Evolutionary conservation across 108 stramenopile genomes (phyloP), one percentile per base, ranked within the genome.

Genomic region (Mediolabrus comicus): DNA sequence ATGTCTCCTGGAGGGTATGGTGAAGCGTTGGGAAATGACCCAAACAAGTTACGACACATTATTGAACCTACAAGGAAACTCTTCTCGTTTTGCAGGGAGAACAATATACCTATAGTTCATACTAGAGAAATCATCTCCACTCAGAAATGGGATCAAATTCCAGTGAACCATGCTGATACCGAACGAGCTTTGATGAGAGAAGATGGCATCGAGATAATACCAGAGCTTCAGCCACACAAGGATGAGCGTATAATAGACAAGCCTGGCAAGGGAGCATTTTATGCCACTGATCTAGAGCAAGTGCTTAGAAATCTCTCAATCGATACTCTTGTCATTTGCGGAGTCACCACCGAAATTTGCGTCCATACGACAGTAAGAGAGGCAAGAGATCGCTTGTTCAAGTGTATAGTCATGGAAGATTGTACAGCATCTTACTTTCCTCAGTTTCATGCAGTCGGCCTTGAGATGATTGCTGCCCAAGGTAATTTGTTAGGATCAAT

Each of bases 261-360:
- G 63, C 86, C 91, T 11, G 91, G 91, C 26, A 92, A 92, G 59
- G 81, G 91, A 31, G 46, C 83, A 12, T 92, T 92, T 63, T 92
- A 78, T 62, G 75, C 66, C 41, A 92, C 91, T 16, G 84, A 88
- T 59, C 74, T 92, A 52, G 86, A 89, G 33, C 62, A 57, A 9
- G 75, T 88, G 9, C 51, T 89, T 49, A 29, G 41, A 35, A 80
- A 75, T 14, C 26, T 61, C 17, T 32, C 63, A 11, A 82, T 89
- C 61, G 53, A 60, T 25, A 83, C 77, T 38, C 69, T 92, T 11
- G 26, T 92, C 30, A 79, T 92, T 0, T 84, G 82, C 53, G 91
- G 91, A 19, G 91, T 92, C 10, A 92, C 91, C 1, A 88, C 91
- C 2, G 90, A 89, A 62, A 84, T 92, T 13, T 89, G 91, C 59